phyloP scores from a whole-genome alignment of 345 rosid genomes.

The Eucalyptus microcorys region DNA sequence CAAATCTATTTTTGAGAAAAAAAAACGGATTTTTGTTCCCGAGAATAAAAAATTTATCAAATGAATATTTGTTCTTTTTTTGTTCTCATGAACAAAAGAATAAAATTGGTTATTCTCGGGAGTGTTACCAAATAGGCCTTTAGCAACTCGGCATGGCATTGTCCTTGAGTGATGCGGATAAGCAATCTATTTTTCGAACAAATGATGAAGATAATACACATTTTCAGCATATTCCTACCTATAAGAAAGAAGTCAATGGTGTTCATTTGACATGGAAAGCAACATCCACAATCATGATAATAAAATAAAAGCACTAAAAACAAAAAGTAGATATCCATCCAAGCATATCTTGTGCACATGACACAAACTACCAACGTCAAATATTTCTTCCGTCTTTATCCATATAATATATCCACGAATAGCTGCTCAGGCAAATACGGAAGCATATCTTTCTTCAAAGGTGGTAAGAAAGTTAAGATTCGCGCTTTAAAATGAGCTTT shows the following conservation, averaged over 20 bases:
- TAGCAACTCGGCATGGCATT: no score
- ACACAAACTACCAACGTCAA: neutral
- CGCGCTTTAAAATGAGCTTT: neutral
- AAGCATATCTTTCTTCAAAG: neutral
- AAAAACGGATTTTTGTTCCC: no score
- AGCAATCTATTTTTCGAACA: neutral
- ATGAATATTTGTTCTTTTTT: no score
- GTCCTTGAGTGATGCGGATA: no score
- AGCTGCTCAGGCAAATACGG: neutral
- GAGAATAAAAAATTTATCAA: no score
- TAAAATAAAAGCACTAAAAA: neutral
- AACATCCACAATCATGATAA: neutral
- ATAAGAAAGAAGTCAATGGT: neutral
- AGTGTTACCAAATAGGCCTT: no score
- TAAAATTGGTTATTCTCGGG: no score
- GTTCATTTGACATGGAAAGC: neutral
- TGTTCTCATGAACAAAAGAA: rapidly evolving
- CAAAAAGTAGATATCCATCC: neutral
- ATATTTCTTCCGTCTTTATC: neutral
- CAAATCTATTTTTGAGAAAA: no score
- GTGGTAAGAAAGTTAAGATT: neutral
- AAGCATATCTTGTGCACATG: neutral
- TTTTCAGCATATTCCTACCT: neutral
- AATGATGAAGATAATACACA: neutral
- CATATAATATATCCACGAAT: neutral